These are phyloP conservation scores for Cordyceps cicadae DNA, from an alignment of 2,329 filamentous ascomycete genomes.

Conservation along the genomic window DNA sequence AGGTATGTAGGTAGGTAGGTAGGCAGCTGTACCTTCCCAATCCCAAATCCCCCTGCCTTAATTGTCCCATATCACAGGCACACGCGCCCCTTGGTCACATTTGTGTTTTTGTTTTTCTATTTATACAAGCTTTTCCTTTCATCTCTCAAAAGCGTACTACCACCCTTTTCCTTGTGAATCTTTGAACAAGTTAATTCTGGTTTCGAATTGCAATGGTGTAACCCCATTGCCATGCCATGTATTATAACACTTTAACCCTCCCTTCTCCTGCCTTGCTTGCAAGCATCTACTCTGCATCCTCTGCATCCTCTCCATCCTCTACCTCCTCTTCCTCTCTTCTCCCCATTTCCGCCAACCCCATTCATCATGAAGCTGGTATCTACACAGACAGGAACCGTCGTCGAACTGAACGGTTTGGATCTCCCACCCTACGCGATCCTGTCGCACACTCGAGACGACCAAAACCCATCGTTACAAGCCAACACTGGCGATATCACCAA, in stretches of 20 bases:
- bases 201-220: background rate
- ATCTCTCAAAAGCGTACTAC: no score
- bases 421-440: background rate
- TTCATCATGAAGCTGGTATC: constrained; percentile 5
- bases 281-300: background rate
- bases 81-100: no score
- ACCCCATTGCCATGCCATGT: constrained; percentile 4
- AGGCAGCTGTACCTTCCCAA: background rate
- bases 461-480: background rate
- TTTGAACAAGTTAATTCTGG: background rate
- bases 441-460: background rate
- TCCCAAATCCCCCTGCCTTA: no score
- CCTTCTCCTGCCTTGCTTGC: constrained; percentile 3
- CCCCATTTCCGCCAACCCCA: no score
- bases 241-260: background rate
- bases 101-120: background rate
- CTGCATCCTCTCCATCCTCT: background rate
- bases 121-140: no score
- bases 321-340: background rate
- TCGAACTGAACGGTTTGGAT: background rate
- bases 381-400: background rate
- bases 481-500: background rate
- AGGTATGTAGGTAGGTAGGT: background rate
- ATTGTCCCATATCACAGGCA: no score
- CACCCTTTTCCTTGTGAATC: background rate